phyloP scores from a whole-genome alignment of 2,329 filamentous ascomycete genomes.

The Fusarium metavorans region DNA sequence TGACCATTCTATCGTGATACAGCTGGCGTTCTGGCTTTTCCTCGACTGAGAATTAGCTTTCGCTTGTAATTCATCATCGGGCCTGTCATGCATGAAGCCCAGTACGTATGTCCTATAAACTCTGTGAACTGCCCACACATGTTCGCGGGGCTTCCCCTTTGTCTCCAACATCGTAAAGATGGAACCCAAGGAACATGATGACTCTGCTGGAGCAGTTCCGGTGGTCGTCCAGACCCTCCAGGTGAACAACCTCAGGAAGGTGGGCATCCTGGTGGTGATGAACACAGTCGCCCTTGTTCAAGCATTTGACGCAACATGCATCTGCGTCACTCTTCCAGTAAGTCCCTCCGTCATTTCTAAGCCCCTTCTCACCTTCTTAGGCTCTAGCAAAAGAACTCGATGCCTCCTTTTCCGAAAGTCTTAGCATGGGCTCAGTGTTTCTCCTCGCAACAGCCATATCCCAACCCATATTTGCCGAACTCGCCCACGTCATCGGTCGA shows the following conservation, averaged over 20 bases:
- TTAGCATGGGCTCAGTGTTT: slow-evolving; percentile 70
- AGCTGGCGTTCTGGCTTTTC: not conserved
- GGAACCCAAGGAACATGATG: not conserved
- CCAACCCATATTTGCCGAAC: slow-evolving; percentile 60
- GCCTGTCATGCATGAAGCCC: not conserved
- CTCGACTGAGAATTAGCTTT: not conserved
- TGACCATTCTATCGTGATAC: not conserved
- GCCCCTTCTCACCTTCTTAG: slow-evolving; percentile 7
- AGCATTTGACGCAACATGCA: slow-evolving; percentile 46
- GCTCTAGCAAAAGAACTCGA: slow-evolving; percentile 41
- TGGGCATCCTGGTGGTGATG: slow-evolving; percentile 37
- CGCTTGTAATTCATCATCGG: not conserved
- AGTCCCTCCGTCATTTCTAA: not conserved
- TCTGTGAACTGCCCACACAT: not conserved
- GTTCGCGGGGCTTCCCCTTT: not conserved
- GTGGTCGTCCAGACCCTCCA: not conserved
- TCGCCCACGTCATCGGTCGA: slow-evolving; percentile 52
- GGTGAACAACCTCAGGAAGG: slow-evolving; percentile 10
- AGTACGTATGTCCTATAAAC: not conserved
- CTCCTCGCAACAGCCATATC: slow-evolving; percentile 73
- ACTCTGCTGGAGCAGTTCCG: not conserved
- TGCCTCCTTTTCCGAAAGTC: slow-evolving; percentile 39
- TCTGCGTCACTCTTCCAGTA: slow-evolving; percentile 46
- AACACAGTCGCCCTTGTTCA: slow-evolving; percentile 38
- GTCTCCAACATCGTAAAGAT: not conserved